phyloP scores from a whole-genome alignment of 176 grass and related monocot genomes.

The Thalia dealbata region DNA sequence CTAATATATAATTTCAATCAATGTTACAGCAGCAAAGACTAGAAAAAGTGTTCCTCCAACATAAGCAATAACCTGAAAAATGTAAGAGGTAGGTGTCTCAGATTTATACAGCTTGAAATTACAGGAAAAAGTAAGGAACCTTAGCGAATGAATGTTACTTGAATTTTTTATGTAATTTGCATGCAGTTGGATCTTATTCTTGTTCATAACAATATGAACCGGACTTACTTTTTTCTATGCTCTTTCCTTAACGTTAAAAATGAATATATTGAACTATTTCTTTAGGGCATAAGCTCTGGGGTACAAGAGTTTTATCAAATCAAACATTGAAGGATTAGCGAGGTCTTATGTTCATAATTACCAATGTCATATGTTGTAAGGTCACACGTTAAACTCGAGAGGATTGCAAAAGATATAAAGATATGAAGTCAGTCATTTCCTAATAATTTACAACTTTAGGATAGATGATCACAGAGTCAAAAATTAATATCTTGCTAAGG shows the following conservation, averaged over 20 bases:
- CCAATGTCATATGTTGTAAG: too few relatives aligned
- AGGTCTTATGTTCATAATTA: too few relatives aligned
- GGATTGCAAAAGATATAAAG: too few relatives aligned
- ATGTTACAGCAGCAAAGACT: conserved; percentile 73
- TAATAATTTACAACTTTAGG: too few relatives aligned
- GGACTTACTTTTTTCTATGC: not conserved
- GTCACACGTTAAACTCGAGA: too few relatives aligned
- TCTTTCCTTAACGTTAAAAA: not conserved
- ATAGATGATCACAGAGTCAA: too few relatives aligned
- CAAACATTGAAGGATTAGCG: too few relatives aligned
- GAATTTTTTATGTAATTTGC: too few relatives aligned
- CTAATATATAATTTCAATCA: conserved; percentile 68
- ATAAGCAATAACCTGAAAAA: conserved; percentile 71
- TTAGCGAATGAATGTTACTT: not conserved
- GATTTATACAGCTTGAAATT: conserved; percentile 1
- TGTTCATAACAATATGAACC: not conserved
- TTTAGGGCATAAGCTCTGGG: too few relatives aligned
- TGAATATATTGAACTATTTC: too few relatives aligned
- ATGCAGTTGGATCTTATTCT: not conserved
- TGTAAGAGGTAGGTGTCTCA: not conserved
- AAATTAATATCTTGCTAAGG: not conserved
- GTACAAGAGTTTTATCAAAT: too few relatives aligned
- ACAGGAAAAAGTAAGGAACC: not conserved
- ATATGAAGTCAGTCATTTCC: too few relatives aligned
- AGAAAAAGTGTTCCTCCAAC: conserved; percentile 86